phyloP scores from a whole-genome alignment of 129 eudicot species.

The Dittrichia graveolens region DNA sequence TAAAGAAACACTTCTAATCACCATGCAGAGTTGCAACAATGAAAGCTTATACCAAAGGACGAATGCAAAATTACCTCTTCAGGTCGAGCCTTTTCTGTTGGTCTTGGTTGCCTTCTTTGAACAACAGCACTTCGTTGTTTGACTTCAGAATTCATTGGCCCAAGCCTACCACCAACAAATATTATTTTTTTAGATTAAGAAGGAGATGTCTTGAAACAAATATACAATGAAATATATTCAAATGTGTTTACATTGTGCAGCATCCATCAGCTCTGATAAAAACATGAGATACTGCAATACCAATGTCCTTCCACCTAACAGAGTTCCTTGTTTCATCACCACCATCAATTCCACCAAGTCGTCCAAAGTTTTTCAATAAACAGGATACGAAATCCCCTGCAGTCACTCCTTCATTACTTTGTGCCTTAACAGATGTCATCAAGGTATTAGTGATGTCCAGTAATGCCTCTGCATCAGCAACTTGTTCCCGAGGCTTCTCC shows the following conservation, averaged over 20 bases:
- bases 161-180: slow-evolving; percentile 61
- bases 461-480: slow-evolving; percentile 96
- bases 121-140: slow-evolving; percentile 66
- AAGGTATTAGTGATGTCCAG: slow-evolving; percentile 78
- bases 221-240: not conserved
- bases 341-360: slow-evolving; percentile 45
- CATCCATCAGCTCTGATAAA: slow-evolving; percentile 68
- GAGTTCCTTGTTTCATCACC: slow-evolving; percentile 47
- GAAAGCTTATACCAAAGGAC: too few relatives aligned
- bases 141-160: slow-evolving; percentile 84
- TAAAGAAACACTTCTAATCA: too few relatives aligned
- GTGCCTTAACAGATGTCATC: slow-evolving; percentile 81
- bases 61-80: slow-evolving; percentile 64
- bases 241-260: slow-evolving; percentile 62
- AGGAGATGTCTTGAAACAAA: too few relatives aligned
- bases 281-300: slow-evolving; percentile 59
- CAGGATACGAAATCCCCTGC: slow-evolving; percentile 73
- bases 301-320: slow-evolving; percentile 77
- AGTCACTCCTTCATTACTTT: slow-evolving; percentile 67
- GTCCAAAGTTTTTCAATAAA: slow-evolving; percentile 64
- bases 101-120: slow-evolving; percentile 58
- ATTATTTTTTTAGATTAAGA: not conserved
- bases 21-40: too few relatives aligned
- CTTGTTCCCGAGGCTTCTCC: slow-evolving; percentile 92
- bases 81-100: slow-evolving; percentile 62